Conservation (phyloP, 805 yeast genomes). For the Tetrapisispora fleetii region DNA sequence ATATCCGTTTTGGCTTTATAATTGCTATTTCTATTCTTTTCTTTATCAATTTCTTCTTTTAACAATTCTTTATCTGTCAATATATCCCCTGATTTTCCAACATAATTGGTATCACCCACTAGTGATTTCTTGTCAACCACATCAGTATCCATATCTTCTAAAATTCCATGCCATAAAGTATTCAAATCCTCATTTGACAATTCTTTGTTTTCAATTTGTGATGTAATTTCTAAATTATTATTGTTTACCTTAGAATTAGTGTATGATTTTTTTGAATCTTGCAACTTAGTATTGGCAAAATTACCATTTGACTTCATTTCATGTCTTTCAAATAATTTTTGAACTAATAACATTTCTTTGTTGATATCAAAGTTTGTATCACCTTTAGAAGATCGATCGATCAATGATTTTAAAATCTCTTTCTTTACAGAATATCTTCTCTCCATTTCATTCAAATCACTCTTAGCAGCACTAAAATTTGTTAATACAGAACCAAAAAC, state of each 20-base stretch:
- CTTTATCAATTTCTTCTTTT: conserved; percentile 11
- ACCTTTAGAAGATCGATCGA: conserved; percentile 32
- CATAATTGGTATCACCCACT: not conserved
- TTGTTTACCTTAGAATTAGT: not conserved
- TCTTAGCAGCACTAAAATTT: conserved; percentile 36
- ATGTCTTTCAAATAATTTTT: conserved; percentile 24
- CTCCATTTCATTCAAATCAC: conserved; percentile 33
- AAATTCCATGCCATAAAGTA: conserved; percentile 22
- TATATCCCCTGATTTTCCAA: conserved; percentile 9
- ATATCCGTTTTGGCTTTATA: conserved; percentile 27
- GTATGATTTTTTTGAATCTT: not conserved
- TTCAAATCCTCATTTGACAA: conserved; percentile 20
- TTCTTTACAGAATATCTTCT: conserved; percentile 32
- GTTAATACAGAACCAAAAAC: conserved; percentile 39
- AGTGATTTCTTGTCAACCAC: not conserved
- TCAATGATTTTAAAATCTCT: conserved; percentile 31
- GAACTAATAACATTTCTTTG: conserved; percentile 32
- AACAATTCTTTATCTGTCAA: conserved; percentile 12
- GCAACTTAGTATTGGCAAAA: not conserved
- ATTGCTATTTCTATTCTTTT: conserved; percentile 19
- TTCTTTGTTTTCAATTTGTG: not conserved
- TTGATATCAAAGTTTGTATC: conserved; percentile 31
- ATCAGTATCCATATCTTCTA: conserved; percentile 14
- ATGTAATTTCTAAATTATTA: not conserved
- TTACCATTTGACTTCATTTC: not conserved